phyloP scores from a whole-genome alignment of 148 eudicot species.

The Persicaria tinctoria region DNA sequence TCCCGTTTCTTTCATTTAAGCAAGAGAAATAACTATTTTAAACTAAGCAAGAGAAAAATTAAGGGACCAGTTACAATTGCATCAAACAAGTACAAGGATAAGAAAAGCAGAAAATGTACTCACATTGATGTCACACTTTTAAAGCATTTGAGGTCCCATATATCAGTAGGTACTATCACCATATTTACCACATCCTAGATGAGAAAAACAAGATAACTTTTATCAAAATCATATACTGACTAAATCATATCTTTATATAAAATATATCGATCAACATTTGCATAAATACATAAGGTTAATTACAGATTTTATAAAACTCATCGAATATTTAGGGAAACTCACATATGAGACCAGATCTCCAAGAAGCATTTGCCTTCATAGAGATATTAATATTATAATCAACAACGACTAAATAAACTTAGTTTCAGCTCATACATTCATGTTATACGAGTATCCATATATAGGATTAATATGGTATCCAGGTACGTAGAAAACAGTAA shows the following conservation, averaged over 20 bases:
- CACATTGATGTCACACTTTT: conserved; percentile 64
- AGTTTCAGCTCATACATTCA: neutral
- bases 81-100: neutral
- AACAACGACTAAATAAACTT: neutral
- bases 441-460: neutral
- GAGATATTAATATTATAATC: neutral
- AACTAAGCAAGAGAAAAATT: conserved; percentile 5
- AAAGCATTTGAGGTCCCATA: conserved; percentile 85
- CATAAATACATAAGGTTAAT: neutral
- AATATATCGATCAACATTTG: neutral
- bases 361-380: conserved; percentile 80
- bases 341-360: conserved; percentile 61
- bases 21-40: neutral
- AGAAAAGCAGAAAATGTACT: conserved; percentile 24
- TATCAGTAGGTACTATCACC: conserved; percentile 58
- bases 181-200: conserved; percentile 58
- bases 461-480: neutral
- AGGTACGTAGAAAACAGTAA: neutral
- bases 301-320: neutral
- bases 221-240: neutral
- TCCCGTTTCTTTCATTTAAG: neutral
- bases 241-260: neutral
- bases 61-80: neutral
- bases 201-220: neutral
- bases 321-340: conserved; percentile 15